These are phyloP conservation scores for Monilinia fructigena DNA, from an alignment of 2,329 filamentous ascomycete genomes.

Conservation along the genomic window DNA sequence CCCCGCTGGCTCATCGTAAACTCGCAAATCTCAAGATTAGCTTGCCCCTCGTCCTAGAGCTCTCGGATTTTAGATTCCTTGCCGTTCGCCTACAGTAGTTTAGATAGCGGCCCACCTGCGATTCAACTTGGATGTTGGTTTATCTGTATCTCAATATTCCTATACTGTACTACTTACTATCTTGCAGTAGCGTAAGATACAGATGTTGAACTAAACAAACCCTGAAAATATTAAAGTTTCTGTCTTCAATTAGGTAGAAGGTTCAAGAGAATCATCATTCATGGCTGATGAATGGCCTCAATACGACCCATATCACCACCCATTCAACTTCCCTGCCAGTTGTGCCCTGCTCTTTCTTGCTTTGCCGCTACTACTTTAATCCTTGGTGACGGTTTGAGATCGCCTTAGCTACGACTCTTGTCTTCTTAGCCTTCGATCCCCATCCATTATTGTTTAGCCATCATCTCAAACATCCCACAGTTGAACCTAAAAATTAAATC, in stretches of 20 bases:
- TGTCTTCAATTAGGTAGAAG: not conserved
- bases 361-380: constrained; percentile 14
- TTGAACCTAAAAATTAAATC: constrained; percentile 12
- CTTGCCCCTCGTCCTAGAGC: constrained; percentile 14
- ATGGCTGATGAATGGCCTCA: no score
- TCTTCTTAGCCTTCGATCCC: constrained; percentile 2
- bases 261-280: not conserved
- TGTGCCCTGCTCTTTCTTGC: not conserved
- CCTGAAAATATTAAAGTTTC: not conserved
- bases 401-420: constrained; percentile 15
- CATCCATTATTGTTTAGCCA: constrained; percentile 1
- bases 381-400: constrained; percentile 13
- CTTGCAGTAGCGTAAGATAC: not conserved
- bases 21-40: constrained; percentile 23
- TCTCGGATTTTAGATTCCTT: constrained; percentile 11
- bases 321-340: not conserved
- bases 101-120: constrained; percentile 12
- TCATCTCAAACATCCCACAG: constrained; percentile 1
- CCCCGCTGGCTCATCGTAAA: constrained; percentile 20
- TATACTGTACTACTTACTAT: not conserved
- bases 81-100: not conserved
- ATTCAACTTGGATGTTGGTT: constrained; percentile 14
- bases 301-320: no score
- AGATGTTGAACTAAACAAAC: not conserved
- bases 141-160: not conserved